These are phyloP conservation scores for Laetiporus sulphureus DNA, from an alignment of 1,284 basidiomycete species.

Conservation along the genomic window DNA sequence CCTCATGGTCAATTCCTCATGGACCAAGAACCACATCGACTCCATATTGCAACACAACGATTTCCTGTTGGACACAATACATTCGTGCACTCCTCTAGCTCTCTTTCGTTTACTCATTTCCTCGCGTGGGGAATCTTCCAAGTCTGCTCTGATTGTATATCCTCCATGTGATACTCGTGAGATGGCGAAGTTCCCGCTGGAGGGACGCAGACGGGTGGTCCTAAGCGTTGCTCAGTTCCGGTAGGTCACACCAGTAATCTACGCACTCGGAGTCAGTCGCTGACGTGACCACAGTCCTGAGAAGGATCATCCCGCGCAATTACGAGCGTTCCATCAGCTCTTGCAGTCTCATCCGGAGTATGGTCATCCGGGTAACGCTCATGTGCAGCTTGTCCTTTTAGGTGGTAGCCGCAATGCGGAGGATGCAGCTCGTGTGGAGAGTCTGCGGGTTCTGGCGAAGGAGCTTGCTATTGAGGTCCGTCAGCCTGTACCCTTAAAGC, in stretches of 20 bases:
- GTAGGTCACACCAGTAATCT: constrained; percentile 32
- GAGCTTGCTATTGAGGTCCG: constrained; percentile 63
- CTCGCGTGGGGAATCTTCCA: constrained; percentile 10
- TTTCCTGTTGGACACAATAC: constrained; percentile 36
- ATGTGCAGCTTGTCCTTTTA: constrained; percentile 63
- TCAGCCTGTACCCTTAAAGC: no score
- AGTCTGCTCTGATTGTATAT: constrained; percentile 59
- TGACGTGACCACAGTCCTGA: constrained; percentile 61
- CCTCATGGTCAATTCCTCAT: constrained; percentile 91
- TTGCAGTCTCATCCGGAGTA: constrained; percentile 58
- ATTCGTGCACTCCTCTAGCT: constrained; percentile 23
- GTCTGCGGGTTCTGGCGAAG: constrained; percentile 51
- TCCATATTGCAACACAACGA: constrained; percentile 58
- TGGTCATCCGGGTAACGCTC: constrained; percentile 18
- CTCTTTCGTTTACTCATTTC: constrained; percentile 22
- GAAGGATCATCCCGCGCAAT: constrained; percentile 87
- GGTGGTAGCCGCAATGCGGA: constrained; percentile 78
- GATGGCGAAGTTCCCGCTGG: constrained; percentile 60
- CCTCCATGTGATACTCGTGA: constrained; percentile 88
- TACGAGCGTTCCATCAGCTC: constrained; percentile 64
- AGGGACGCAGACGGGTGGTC: constrained; percentile 58
- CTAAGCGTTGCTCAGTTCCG: constrained; percentile 90
- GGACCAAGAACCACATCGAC: constrained; percentile 87
- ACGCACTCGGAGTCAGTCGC: not conserved
- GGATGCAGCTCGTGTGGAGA: constrained; percentile 68